phyloP scores from a whole-genome alignment of 2,329 filamentous ascomycete genomes.

The Trichoderma lentiforme region DNA sequence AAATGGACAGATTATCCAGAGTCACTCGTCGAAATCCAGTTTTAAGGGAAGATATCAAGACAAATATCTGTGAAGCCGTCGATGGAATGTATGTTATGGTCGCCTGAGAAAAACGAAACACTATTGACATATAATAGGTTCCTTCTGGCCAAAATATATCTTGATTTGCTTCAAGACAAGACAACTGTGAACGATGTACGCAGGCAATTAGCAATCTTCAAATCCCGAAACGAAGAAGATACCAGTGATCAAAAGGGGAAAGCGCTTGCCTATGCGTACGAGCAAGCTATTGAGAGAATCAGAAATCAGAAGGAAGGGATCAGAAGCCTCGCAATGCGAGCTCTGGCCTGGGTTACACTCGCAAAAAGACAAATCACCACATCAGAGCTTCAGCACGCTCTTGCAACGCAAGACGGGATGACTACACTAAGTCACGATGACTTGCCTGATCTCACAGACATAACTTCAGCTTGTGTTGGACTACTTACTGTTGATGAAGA shows the following conservation, averaged over 20 bases:
- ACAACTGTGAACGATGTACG: background rate
- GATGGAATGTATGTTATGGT: background rate
- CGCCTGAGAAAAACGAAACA: background rate
- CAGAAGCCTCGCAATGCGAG: background rate
- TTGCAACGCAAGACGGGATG: background rate
- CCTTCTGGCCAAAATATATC: background rate
- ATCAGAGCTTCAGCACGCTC: background rate
- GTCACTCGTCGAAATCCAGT: accelerated
- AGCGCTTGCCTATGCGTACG: background rate
- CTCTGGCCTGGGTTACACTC: background rate
- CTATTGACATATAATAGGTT: background rate
- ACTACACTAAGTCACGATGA: background rate
- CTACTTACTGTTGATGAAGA: background rate
- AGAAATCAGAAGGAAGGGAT: background rate
- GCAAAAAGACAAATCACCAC: background rate
- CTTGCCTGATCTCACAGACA: background rate
- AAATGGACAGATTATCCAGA: background rate
- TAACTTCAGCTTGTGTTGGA: background rate
- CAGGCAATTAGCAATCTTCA: background rate
- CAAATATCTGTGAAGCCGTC: background rate
- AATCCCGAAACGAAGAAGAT: background rate
- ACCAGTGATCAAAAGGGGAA: background rate
- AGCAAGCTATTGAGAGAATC: background rate
- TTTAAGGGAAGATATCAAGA: background rate
- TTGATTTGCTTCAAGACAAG: background rate